These are phyloP conservation scores for Cardamine resedifolia DNA, from an alignment of 345 rosid genomes.

Conservation along the genomic window DNA sequence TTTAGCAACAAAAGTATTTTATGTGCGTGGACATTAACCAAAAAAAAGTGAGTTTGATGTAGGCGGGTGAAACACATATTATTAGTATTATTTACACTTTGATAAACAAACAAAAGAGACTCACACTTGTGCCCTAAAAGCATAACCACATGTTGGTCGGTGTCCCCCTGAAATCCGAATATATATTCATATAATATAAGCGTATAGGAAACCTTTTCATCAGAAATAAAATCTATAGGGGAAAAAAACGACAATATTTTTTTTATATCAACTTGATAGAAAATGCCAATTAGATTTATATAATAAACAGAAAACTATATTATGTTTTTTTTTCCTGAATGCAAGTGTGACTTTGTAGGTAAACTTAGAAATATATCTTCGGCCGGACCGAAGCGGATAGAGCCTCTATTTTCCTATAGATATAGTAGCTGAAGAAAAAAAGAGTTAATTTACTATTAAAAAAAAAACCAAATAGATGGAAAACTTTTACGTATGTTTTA, in stretches of 20 bases:
- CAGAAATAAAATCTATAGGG: background rate
- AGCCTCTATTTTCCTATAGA: background rate
- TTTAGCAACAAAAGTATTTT: slow-evolving; percentile 16
- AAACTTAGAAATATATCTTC: background rate
- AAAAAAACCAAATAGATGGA: too few relatives aligned
- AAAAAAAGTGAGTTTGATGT: slow-evolving; percentile 33
- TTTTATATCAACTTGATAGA: slow-evolving; percentile 22
- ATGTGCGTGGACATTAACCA: slow-evolving; percentile 34
- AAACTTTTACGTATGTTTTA: background rate
- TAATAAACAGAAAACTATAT: background rate
- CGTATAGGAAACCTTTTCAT: background rate
- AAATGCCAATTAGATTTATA: slow-evolving; percentile 28
- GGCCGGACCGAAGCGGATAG: background rate
- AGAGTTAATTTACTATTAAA: too few relatives aligned
- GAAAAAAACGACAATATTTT: background rate
- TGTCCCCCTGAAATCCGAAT: slow-evolving; percentile 28
- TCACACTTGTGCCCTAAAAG: slow-evolving; percentile 45
- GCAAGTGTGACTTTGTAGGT: background rate
- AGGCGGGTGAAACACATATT: slow-evolving; percentile 34
- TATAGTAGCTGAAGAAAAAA: too few relatives aligned
- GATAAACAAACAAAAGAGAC: slow-evolving; percentile 22
- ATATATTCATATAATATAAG: slow-evolving; percentile 13
- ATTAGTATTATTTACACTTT: slow-evolving; percentile 25
- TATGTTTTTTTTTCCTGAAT: background rate
- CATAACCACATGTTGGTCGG: slow-evolving; percentile 45